Conservation (phyloP, 805 yeast species). For the Kluyveromyces nonfermentans region DNA sequence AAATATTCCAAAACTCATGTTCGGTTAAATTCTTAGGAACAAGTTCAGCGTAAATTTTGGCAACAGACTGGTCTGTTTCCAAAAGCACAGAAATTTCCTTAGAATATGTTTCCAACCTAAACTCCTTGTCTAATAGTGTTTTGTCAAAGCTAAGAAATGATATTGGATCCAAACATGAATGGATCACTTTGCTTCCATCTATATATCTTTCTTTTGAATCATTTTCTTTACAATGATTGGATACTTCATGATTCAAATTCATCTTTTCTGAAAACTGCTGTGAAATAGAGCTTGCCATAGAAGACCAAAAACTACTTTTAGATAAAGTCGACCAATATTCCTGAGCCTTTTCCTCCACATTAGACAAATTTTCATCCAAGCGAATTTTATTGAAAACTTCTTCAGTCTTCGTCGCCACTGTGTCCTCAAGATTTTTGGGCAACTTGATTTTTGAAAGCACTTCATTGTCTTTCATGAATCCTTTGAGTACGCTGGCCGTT, state of each 20-base stretch:
- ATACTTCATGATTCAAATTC: slow-evolving; percentile 7
- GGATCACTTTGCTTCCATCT: slow-evolving; percentile 37
- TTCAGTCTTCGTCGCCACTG: slow-evolving; percentile 39
- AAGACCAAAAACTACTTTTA: slow-evolving; percentile 22
- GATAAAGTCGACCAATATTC: slow-evolving; percentile 25
- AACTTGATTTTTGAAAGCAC: slow-evolving; percentile 20
- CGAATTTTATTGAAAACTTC: slow-evolving; percentile 45
- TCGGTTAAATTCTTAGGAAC: slow-evolving; percentile 59
- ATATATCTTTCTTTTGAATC: slow-evolving; percentile 29
- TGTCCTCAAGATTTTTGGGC: slow-evolving; percentile 16
- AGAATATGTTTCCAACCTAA: slow-evolving; percentile 38
- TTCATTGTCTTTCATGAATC: slow-evolving; percentile 15
- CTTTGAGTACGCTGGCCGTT: slow-evolving; percentile 12
- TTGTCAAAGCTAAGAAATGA: slow-evolving; percentile 29
- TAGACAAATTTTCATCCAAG: slow-evolving; percentile 65
- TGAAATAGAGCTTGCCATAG: slow-evolving; percentile 16
- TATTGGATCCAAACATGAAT: slow-evolving; percentile 41
- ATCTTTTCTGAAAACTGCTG: slow-evolving; percentile 16
- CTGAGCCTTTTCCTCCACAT: slow-evolving; percentile 64
- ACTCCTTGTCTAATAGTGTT: slow-evolving; percentile 26
- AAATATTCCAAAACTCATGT: slow-evolving; percentile 65
- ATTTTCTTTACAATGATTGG: slow-evolving; percentile 9
- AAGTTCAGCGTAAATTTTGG: slow-evolving; percentile 44
- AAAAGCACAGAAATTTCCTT: slow-evolving; percentile 42
- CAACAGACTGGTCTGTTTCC: slow-evolving; percentile 41